These are phyloP conservation scores for Penicillium nordicum DNA, from an alignment of 2,329 filamentous ascomycete genomes.

Conservation along the genomic window DNA sequence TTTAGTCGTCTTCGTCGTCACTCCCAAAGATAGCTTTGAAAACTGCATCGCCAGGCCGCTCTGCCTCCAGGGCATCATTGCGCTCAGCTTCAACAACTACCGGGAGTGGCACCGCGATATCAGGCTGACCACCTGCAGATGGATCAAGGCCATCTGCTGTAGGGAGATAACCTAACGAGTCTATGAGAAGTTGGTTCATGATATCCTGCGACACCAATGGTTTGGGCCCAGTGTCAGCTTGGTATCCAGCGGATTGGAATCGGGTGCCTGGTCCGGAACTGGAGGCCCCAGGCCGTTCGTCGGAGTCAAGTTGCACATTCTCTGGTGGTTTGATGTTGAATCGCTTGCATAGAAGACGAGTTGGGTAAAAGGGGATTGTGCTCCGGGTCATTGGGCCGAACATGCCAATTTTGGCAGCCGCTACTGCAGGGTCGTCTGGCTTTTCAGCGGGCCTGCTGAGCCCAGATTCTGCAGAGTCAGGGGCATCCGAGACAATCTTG, in stretches of 20 bases:
- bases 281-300: slow-evolving; percentile 36
- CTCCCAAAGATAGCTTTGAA: slow-evolving; percentile 94
- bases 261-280: slow-evolving; percentile 21
- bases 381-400: slow-evolving; percentile 83
- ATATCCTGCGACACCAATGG: slow-evolving; percentile 54
- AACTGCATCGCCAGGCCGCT: slow-evolving; percentile 72
- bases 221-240: slow-evolving; percentile 31
- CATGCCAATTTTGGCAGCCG: slow-evolving; percentile 87
- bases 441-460: slow-evolving; percentile 54
- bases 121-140: slow-evolving; percentile 11
- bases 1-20: slow-evolving; percentile 65
- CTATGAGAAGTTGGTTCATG: slow-evolving; percentile 55
- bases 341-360: slow-evolving; percentile 83
- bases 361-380: slow-evolving; percentile 70
- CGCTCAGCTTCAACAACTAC: slow-evolving; percentile 62
- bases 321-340: slow-evolving; percentile 81
- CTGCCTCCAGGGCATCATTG: slow-evolving; percentile 74
- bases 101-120: slow-evolving; percentile 12
- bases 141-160: slow-evolving; percentile 27
- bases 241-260: slow-evolving; percentile 35
- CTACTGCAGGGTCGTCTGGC: slow-evolving; percentile 71
- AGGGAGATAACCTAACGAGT: slow-evolving; percentile 27
- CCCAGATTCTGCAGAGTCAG: slow-evolving; percentile 34
- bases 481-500: slow-evolving; percentile 38
- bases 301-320: slow-evolving; percentile 59